Percentiles rank a stretch among this genome's conserved stretches.
phyloP scores from a whole-genome alignment of 2,329 filamentous ascomycete genomes.

The Claviceps sp. region DNA sequence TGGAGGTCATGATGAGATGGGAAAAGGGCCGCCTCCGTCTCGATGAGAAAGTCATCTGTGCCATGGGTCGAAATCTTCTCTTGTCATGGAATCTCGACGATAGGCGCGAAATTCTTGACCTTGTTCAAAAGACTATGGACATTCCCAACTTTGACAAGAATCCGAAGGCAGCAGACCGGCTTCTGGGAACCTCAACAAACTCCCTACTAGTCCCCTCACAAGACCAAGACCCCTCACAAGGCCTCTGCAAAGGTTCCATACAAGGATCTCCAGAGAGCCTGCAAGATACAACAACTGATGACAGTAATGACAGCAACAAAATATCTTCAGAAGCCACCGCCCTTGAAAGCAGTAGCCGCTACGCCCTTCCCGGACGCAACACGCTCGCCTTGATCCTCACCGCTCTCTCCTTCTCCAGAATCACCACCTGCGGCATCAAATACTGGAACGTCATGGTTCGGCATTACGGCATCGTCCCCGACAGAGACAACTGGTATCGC shows the following conservation, averaged over 20 bases:
- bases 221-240: neutral
- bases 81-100: conserved; percentile 45
- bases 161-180: neutral
- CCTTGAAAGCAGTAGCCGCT: conserved; percentile 11
- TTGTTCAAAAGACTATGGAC: conserved; percentile 73
- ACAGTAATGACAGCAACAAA: neutral
- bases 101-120: conserved; percentile 56
- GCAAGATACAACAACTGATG: neutral
- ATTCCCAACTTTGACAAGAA: conserved; percentile 43
- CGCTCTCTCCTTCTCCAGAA: conserved; percentile 46
- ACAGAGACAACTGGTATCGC: conserved; percentile 54
- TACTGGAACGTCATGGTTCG: conserved; percentile 70
- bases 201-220: neutral
- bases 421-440: conserved; percentile 46
- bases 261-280: too few species aligned
- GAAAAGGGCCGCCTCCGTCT: conserved; percentile 52
- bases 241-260: neutral
- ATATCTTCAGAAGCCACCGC: conserved; percentile 1
- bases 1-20: conserved; percentile 68
- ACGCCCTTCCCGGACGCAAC: conserved; percentile 36
- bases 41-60: conserved; percentile 65
- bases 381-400: conserved; percentile 57
- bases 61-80: conserved; percentile 70
- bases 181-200: too few species aligned
- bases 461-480: conserved; percentile 51